A percentile compares a stretch with the other conserved stretches of the same genome.
Evolutionary conservation across 495 filamentous ascomycete species (phyloP).

Genomic region (Halenospora varia): DNA sequence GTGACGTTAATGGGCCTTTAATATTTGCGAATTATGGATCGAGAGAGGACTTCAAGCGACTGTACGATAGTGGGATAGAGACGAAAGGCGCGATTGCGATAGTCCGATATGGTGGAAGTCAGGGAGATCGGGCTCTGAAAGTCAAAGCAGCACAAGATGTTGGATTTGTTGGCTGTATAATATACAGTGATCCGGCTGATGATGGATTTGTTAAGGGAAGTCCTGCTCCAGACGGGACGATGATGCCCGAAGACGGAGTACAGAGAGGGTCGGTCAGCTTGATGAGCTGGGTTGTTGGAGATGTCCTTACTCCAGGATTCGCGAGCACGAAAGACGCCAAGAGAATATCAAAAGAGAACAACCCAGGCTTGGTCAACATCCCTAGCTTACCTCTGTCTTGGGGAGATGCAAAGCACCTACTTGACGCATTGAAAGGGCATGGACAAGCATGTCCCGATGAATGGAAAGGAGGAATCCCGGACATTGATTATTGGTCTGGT

Average conservation of each 20-base stretch:
- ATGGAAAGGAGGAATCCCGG: constrained; percentile 73
- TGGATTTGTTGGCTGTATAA: constrained; percentile 83
- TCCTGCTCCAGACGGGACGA: constrained; percentile 68
- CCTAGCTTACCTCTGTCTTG: constrained; percentile 86
- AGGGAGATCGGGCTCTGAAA: constrained; percentile 70
- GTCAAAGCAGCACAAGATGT: constrained; percentile 84
- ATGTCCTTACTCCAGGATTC: constrained; percentile 85
- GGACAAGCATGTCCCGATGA: constrained; percentile 65
- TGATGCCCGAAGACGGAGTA: constrained; percentile 73
- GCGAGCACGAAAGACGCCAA: constrained; percentile 67
- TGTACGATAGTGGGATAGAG: constrained; percentile 67
- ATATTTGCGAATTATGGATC: constrained; percentile 94
- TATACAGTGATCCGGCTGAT: constrained; percentile 84
- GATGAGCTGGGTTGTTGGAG: constrained; percentile 78
- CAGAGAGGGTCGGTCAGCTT: constrained; percentile 81
- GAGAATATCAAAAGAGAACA: constrained; percentile 63
- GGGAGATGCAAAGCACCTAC: constrained; percentile 77
- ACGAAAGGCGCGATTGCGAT: constrained; percentile 78
- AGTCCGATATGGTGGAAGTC: constrained; percentile 74
- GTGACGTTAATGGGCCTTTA: constrained; percentile 86
- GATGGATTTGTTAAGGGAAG: constrained; percentile 70
- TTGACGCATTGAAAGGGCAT: constrained; percentile 72
- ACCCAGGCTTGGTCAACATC: constrained; percentile 70
- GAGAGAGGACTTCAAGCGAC: constrained; percentile 69
- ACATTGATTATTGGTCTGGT: constrained; percentile 75